These are phyloP conservation scores for Anthoceros angustus DNA, from an alignment of 225 moss, liverwort and hornwort genomes.

Conservation along the genomic window DNA sequence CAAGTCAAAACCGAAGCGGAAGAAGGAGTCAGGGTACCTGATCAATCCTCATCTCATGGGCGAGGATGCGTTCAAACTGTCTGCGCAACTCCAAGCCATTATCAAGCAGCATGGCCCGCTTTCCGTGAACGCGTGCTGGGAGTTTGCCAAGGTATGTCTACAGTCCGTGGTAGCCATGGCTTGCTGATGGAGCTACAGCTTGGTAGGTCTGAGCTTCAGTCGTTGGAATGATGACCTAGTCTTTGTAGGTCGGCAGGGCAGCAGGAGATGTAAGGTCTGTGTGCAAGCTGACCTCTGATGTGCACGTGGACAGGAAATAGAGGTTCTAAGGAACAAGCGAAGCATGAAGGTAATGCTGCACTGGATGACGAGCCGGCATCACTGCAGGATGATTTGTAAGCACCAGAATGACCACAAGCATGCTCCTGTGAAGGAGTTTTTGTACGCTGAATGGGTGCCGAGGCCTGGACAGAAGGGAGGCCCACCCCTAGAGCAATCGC, in stretches of 20 bases:
- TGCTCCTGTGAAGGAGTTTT: not conserved
- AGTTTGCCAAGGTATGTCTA: not conserved
- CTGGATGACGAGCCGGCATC: not conserved
- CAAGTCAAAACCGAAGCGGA: not conserved
- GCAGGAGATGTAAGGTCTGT: not conserved
- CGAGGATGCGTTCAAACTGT: not conserved
- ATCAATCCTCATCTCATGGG: not conserved
- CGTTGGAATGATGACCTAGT: too few species aligned
- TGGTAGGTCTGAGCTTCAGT: too few species aligned
- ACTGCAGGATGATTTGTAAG: not conserved
- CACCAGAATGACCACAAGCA: not conserved
- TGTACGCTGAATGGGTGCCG: not conserved
- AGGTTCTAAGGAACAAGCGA: not conserved
- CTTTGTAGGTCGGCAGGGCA: not conserved
- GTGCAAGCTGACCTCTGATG: not conserved
- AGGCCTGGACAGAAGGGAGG: not conserved
- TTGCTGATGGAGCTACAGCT: too few species aligned
- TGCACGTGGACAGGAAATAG: not conserved
- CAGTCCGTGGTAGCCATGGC: not conserved
- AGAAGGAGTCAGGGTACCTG: not conserved
- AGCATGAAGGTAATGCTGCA: slow-evolving; percentile 5
- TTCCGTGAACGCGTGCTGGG: not conserved
- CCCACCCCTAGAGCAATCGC: not conserved
- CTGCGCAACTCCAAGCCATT: not conserved
- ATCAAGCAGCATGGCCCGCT: not conserved